These are phyloP conservation scores for Suhomyces terraborum DNA, from an alignment of 1,139 yeast genomes.

Conservation along the genomic window DNA sequence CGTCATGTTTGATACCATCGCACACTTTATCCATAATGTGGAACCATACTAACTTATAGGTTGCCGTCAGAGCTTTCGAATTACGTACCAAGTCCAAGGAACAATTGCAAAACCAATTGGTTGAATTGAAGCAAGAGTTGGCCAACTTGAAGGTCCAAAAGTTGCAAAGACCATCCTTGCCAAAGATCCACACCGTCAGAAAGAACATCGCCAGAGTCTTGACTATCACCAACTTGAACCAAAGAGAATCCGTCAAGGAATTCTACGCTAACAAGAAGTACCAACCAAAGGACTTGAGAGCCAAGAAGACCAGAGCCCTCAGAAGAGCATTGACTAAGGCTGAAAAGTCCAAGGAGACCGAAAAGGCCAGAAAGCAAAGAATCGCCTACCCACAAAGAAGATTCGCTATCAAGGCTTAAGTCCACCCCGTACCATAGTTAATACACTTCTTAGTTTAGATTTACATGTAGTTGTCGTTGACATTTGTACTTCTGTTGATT, in stretches of 20 bases:
- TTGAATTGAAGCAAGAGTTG: slow-evolving; percentile 95
- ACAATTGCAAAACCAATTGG: slow-evolving; percentile 91
- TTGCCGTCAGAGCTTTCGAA: slow-evolving; percentile 93
- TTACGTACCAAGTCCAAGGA: slow-evolving; percentile 97
- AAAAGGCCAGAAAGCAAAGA: slow-evolving; percentile 87
- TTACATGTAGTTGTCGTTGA: background rate
- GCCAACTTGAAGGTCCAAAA: slow-evolving; percentile 96
- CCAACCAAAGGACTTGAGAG: slow-evolving; percentile 98
- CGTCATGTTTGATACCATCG: background rate
- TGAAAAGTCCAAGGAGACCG: slow-evolving; percentile 82
- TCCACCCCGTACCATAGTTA: slow-evolving; percentile 16
- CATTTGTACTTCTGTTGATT: background rate
- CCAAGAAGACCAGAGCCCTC: slow-evolving; percentile 99
- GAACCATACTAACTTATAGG: slow-evolving; percentile 48
- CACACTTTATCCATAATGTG: background rate
- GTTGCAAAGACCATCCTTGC: slow-evolving; percentile 86
- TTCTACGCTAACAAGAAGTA: slow-evolving; percentile 96
- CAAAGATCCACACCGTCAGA: slow-evolving; percentile 96
- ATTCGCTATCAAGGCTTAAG: slow-evolving; percentile 97
- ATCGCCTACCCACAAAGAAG: slow-evolving; percentile 98
- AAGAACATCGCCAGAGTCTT: slow-evolving; percentile 98
- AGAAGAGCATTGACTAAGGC: slow-evolving; percentile 93
- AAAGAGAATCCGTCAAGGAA: slow-evolving; percentile 93
- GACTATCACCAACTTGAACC: slow-evolving; percentile 95
- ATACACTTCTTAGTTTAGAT: slow-evolving; percentile 12